Percentiles rank a stretch among this genome's conserved stretches.
Evolutionary conservation across 345 rosid genomes (phyloP).

Genomic region (Clarkia xantiana): DNA sequence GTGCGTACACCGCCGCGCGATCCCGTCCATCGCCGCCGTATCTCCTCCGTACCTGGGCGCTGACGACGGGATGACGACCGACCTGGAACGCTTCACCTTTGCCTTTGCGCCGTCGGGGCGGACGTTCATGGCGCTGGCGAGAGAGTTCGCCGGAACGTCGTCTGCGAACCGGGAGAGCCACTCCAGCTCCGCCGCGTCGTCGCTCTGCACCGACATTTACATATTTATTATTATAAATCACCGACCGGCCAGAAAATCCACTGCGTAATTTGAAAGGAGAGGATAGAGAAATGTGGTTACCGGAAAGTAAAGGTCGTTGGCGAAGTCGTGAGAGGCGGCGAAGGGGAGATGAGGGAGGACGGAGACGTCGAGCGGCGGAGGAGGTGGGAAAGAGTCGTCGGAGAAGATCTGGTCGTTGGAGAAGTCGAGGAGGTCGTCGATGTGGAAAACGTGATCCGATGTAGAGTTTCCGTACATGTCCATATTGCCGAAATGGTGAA

Average conservation of each 20-base stretch:
- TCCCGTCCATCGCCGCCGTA: no score
- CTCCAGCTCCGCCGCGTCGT: slow-evolving; percentile 75
- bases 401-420: slow-evolving; percentile 38
- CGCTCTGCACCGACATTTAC: slow-evolving; percentile 39
- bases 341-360: slow-evolving; percentile 20
- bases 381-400: slow-evolving; percentile 18
- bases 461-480: slow-evolving; percentile 33
- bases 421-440: slow-evolving; percentile 71
- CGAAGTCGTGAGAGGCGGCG: slow-evolving; percentile 28
- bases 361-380: slow-evolving; percentile 11
- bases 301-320: slow-evolving; percentile 54
- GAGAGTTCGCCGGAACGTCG: slow-evolving; percentile 36
- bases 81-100: slow-evolving; percentile 44
- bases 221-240: no score
- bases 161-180: slow-evolving; percentile 75
- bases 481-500: slow-evolving; percentile 12
- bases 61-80: no score
- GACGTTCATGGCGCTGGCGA: slow-evolving; percentile 18
- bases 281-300: no score
- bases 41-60: no score
- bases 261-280: no score
- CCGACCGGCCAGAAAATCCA: no score
- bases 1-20: no score
- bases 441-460: slow-evolving; percentile 30
- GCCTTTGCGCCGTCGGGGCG: slow-evolving; percentile 28